Evolutionary conservation across 768 basidiomycete genomes (phyloP).

Genomic region (Macrolepiota albuminosa): DNA sequence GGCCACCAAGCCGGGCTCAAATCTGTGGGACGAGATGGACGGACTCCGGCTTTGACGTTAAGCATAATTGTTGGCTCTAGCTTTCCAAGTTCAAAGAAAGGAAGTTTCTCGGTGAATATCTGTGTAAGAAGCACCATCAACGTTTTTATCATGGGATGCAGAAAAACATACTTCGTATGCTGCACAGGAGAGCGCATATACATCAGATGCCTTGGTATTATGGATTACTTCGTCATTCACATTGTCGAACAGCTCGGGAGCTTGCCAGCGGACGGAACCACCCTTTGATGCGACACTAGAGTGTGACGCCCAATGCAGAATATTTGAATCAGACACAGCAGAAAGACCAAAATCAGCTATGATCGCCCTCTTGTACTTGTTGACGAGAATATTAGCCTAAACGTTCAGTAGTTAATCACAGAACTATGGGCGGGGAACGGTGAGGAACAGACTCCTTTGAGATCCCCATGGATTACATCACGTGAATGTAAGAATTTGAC

Average conservation of each 20-base stretch:
- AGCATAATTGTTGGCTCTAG: constrained; percentile 17
- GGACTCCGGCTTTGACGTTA: constrained; percentile 12
- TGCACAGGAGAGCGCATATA: constrained; percentile 17
- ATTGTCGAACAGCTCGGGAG: constrained; percentile 18
- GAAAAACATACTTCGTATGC: constrained; percentile 16
- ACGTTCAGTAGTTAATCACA: too few relatives aligned
- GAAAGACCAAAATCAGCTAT: constrained; percentile 23
- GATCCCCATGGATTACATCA: constrained; percentile 39
- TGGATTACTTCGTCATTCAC: constrained; percentile 7
- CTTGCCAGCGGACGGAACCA: constrained; percentile 18
- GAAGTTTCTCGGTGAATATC: constrained; percentile 18
- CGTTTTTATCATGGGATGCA: background rate
- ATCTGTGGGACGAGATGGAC: constrained; percentile 10
- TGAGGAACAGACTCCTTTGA: constrained; percentile 33
- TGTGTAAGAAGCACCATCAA: background rate
- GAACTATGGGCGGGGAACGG: too few relatives aligned
- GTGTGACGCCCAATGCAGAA: constrained; percentile 13
- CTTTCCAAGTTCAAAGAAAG: constrained; percentile 16
- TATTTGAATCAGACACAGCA: constrained; percentile 12
- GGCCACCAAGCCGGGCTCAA: background rate
- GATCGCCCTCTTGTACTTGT: constrained; percentile 12
- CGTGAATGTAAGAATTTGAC: constrained; percentile 28
- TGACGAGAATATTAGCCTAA: constrained; percentile 22
- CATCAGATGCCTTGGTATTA: constrained; percentile 15
- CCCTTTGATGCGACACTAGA: constrained; percentile 11